Conservation (phyloP, 1,284 basidiomycete species). For the Volvariella surrecta region DNA sequence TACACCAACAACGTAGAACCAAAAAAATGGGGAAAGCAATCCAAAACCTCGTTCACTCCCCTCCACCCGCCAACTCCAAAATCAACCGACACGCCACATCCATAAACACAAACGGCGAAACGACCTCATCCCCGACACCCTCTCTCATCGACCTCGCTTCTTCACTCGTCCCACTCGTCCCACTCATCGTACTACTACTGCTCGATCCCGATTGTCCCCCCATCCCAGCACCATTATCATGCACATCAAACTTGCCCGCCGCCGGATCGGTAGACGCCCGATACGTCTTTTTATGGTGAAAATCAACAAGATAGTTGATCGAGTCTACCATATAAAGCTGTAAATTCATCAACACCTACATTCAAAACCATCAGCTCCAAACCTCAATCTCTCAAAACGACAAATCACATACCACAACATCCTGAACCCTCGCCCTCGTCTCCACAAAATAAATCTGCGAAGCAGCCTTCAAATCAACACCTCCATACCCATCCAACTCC, state of each 20-base stretch:
- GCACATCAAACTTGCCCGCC: conserved; percentile 62
- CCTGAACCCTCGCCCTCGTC: conserved; percentile 82
- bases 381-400: neutral
- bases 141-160: conserved; percentile 41
- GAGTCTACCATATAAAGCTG: conserved; percentile 95
- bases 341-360: conserved; percentile 89
- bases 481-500: conserved; percentile 54
- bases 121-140: conserved; percentile 60
- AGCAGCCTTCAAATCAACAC: conserved; percentile 61
- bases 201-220: conserved; percentile 34
- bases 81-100: conserved; percentile 87
- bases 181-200: too few species aligned
- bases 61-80: conserved; percentile 70
- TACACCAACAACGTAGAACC: too few species aligned
- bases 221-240: conserved; percentile 29
- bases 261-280: conserved; percentile 51
- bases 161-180: too few species aligned
- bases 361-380: conserved; percentile 5
- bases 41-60: conserved; percentile 17
- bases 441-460: conserved; percentile 89
- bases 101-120: conserved; percentile 95
- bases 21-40: too few species aligned
- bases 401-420: conserved; percentile 70
- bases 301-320: conserved; percentile 96
- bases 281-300: conserved; percentile 94